A percentile compares a stretch with the other conserved stretches of the same genome.
phyloP scores from a whole-genome alignment of 1,139 yeast genomes.

The Sporopachydermia cereana region DNA sequence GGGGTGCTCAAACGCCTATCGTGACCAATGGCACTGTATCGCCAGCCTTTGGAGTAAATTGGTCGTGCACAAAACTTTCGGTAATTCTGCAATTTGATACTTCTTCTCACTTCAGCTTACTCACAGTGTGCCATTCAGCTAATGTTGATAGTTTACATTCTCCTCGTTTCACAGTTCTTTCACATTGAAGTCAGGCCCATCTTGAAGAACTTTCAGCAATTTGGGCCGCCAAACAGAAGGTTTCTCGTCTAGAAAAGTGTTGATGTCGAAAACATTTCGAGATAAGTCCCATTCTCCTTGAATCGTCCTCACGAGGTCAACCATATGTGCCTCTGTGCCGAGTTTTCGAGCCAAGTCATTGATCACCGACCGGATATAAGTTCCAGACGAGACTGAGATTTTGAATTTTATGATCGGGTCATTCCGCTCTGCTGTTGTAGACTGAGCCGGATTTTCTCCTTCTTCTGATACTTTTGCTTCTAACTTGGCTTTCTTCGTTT shows the following conservation, averaged over 20 bases:
- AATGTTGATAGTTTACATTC: too few relatives aligned
- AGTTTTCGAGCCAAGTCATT: slow-evolving; percentile 83
- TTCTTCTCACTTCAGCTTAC: too few relatives aligned
- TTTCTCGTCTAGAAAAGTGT: slow-evolving; percentile 48
- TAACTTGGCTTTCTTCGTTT: slow-evolving; percentile 9
- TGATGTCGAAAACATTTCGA: slow-evolving; percentile 54
- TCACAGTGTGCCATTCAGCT: too few relatives aligned
- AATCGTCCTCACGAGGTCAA: slow-evolving; percentile 53
- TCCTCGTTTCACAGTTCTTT: slow-evolving; percentile 10
- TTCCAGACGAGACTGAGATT: slow-evolving; percentile 85
- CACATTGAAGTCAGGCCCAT: slow-evolving; percentile 29
- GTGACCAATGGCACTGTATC: too few relatives aligned
- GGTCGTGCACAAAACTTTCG: too few relatives aligned
- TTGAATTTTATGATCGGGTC: slow-evolving; percentile 58
- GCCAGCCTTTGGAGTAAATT: too few relatives aligned
- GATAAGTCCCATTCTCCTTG: slow-evolving; percentile 81
- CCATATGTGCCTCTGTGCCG: slow-evolving; percentile 84
- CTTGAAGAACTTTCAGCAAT: slow-evolving; percentile 35
- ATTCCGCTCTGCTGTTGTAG: slow-evolving; percentile 4
- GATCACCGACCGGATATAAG: slow-evolving; percentile 81
- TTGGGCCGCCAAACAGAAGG: slow-evolving; percentile 62
- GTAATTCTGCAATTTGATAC: too few relatives aligned
- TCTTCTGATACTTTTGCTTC: slow-evolving; percentile 9
- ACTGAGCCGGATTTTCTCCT: slow-evolving; percentile 4
- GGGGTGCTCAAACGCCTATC: too few relatives aligned